phyloP scores from a whole-genome alignment of 805 yeast genomes.

The Candida koratica region DNA sequence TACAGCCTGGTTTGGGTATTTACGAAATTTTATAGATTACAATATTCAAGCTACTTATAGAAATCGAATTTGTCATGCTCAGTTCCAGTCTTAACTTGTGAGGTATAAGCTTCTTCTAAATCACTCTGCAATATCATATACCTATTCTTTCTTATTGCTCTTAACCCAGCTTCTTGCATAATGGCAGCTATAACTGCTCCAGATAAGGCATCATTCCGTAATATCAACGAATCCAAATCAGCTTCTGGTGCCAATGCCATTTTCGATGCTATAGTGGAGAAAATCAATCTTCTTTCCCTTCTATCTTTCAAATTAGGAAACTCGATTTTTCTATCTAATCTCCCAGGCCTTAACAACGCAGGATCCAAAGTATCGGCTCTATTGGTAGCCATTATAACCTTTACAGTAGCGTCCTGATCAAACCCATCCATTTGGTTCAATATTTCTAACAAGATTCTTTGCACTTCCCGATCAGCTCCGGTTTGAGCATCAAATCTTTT shows the following conservation, averaged over 20 bases:
- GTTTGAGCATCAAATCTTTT: conserved; percentile 99
- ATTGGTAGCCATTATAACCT: conserved; percentile 98
- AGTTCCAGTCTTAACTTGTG: conserved; percentile 92
- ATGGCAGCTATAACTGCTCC: conserved; percentile 98
- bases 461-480: conserved; percentile 99
- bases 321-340: conserved; percentile 96
- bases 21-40: conserved; percentile 34
- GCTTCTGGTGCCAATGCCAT: conserved; percentile 98
- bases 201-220: conserved; percentile 93
- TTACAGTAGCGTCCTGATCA: conserved; percentile 91
- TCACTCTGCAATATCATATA: conserved; percentile 95
- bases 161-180: conserved; percentile 99
- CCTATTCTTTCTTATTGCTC: conserved; percentile 97
- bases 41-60: conserved; percentile 55
- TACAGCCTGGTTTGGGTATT: conserved; percentile 63
- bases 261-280: conserved; percentile 91
- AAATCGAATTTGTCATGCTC: conserved; percentile 98
- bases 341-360: conserved; percentile 95
- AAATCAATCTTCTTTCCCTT: conserved; percentile 95
- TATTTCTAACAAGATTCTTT: conserved; percentile 91
- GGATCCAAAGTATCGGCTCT: conserved; percentile 99
- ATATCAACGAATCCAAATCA: conserved; percentile 89
- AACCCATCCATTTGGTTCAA: conserved; percentile 99
- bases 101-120: conserved; percentile 94
- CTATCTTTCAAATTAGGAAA: conserved; percentile 95